A percentile compares a stretch with the other conserved stretches of the same genome.
Conservation (phyloP, 768 basidiomycete genomes). For the Amanita molliuscula region DNA sequence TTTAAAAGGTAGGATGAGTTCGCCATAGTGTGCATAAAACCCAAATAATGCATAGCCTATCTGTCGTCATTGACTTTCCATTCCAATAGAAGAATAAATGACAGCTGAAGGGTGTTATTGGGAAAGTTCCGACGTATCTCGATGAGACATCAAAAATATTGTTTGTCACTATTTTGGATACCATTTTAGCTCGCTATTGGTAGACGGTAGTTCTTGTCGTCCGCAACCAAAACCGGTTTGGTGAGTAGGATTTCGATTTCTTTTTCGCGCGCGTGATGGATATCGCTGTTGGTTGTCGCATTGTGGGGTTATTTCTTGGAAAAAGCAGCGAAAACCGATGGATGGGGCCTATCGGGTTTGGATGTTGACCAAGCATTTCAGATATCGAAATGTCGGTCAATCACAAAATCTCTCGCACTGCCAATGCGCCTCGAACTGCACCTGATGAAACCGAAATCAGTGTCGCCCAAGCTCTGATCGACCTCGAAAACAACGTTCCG, state of each 20-base stretch:
- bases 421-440: constrained; percentile 84
- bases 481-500: constrained; percentile 96
- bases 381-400: constrained; percentile 59
- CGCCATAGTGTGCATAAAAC: too few relatives aligned
- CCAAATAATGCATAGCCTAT: too few relatives aligned
- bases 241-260: constrained; percentile 40
- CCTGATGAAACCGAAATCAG: constrained; percentile 87
- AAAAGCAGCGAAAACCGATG: constrained; percentile 31
- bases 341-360: constrained; percentile 34
- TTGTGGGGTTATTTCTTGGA: neutral
- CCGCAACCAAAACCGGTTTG: constrained; percentile 50
- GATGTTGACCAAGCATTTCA: constrained; percentile 37
- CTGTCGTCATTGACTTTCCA: too few relatives aligned
- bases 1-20: neutral
- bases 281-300: neutral
- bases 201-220: constrained; percentile 31
- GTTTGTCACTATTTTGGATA: constrained; percentile 26
- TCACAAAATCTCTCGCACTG: constrained; percentile 89
- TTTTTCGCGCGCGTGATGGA: neutral
- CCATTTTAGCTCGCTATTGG: constrained; percentile 14
- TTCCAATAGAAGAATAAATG: neutral
- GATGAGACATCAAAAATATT: neutral
- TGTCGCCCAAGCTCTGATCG: constrained; percentile 92
- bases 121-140: neutral
- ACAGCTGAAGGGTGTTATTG: too few relatives aligned